phyloP scores from a whole-genome alignment of 2,329 filamentous ascomycete species.

The Exophiala alcalophila region DNA sequence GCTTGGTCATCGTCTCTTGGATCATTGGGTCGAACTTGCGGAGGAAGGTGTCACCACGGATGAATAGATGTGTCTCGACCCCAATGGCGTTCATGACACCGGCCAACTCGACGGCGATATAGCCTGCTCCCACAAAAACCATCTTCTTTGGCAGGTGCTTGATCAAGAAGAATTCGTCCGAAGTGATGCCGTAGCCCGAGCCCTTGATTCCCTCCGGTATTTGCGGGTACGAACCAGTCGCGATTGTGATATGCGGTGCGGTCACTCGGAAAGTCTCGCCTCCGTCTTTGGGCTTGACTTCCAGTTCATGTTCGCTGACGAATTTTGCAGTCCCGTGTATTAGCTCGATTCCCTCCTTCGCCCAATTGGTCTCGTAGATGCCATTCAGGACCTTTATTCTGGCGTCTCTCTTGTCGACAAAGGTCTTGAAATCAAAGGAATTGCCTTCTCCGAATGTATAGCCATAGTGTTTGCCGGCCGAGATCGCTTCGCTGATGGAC shows the following conservation, averaged over 20 bases:
- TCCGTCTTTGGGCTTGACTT: constrained; percentile 45
- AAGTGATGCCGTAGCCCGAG: constrained; percentile 50
- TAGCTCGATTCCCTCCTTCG: constrained; percentile 49
- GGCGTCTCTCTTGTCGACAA: constrained; percentile 49
- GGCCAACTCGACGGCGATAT: constrained; percentile 52
- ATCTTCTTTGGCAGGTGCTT: constrained; percentile 51
- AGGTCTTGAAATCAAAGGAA: constrained; percentile 45
- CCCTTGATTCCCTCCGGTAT: constrained; percentile 44
- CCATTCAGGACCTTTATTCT: constrained; percentile 47
- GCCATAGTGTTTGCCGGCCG: constrained; percentile 47
- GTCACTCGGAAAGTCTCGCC: constrained; percentile 39
- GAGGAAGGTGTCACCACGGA: constrained; percentile 48
- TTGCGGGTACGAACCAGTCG: constrained; percentile 47
- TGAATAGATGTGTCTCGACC: constrained; percentile 52
- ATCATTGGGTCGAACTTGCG: constrained; percentile 54
- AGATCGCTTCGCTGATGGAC: constrained; percentile 48
- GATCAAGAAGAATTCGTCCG: constrained; percentile 52
- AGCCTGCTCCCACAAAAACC: constrained; percentile 51
- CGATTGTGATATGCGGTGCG: constrained; percentile 49
- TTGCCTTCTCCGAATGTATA: constrained; percentile 46
- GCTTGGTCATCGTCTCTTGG: constrained; percentile 51
- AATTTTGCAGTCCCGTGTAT: constrained; percentile 50
- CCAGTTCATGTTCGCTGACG: constrained; percentile 43
- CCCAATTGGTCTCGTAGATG: constrained; percentile 51
- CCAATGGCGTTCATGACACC: constrained; percentile 50